Conservation (phyloP, 345 rosid species). For the Dimocarpus longan region DNA sequence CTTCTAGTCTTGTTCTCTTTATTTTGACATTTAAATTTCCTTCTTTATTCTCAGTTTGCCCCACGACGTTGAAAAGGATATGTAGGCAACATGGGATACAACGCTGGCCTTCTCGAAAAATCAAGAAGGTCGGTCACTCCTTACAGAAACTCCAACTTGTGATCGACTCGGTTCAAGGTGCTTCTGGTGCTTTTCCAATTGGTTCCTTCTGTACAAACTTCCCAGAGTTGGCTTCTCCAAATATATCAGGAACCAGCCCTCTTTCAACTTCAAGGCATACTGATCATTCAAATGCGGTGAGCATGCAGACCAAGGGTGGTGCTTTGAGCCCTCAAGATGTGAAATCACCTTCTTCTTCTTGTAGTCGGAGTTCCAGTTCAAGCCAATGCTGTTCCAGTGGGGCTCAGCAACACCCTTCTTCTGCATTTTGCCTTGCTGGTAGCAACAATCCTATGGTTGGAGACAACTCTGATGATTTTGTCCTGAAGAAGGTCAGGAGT, state of each 20-base stretch:
- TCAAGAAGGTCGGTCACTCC: constrained; percentile 93
- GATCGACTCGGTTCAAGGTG: constrained; percentile 79
- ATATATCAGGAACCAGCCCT: constrained; percentile 36
- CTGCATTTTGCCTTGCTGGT: constrained; percentile 26
- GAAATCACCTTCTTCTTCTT: constrained; percentile 68
- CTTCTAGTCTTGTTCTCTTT: neutral
- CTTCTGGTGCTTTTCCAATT: constrained; percentile 64
- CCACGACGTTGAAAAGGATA: constrained; percentile 94
- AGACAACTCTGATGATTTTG: constrained; percentile 33
- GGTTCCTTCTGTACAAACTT: constrained; percentile 70
- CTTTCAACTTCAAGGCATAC: constrained; percentile 24
- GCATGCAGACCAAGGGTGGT: constrained; percentile 34
- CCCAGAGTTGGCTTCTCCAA: constrained; percentile 64
- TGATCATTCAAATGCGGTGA: constrained; percentile 31
- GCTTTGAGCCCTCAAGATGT: constrained; percentile 26
- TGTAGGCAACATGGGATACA: constrained; percentile 90
- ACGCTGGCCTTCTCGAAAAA: constrained; percentile 96
- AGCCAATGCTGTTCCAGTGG: constrained; percentile 77
- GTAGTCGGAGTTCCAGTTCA: constrained; percentile 75
- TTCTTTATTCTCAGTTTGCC: constrained; percentile 73
- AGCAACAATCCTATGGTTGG: constrained; percentile 30
- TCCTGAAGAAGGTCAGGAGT: constrained; percentile 45
- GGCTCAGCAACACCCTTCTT: constrained; percentile 41
- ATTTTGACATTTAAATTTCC: constrained; percentile 23
- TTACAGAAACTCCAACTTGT: constrained; percentile 78